Conservation (phyloP, 495 filamentous ascomycete species). For the Aspergillus sclerotiicarbonarius region DNA sequence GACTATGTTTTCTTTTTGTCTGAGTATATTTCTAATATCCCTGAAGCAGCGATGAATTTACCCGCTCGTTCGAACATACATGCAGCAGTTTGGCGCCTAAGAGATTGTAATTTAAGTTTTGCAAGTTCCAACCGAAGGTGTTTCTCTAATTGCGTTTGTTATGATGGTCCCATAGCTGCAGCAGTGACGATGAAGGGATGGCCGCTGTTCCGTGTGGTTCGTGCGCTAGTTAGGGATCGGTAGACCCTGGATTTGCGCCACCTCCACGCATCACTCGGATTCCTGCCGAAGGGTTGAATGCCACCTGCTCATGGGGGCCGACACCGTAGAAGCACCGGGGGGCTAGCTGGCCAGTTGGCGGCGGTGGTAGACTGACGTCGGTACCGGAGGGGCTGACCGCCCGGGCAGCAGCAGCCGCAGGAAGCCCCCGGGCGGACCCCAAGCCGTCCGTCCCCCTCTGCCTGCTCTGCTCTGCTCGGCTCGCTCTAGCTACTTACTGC, state of each 20-base stretch:
- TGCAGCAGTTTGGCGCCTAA: conserved; percentile 10
- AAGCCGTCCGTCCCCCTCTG: background rate
- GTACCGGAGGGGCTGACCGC: conserved; percentile 9
- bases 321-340: background rate
- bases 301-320: background rate
- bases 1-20: conserved; percentile 43
- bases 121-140: background rate
- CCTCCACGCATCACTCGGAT: no score
- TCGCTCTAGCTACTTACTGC: background rate
- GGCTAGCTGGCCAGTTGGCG: background rate
- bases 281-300: no score
- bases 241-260: no score
- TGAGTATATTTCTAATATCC: conserved; percentile 52
- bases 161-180: no score
- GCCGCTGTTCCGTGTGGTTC: no score
- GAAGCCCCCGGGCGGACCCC: conserved; percentile 6
- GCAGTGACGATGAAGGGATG: no score
- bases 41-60: conserved; percentile 45
- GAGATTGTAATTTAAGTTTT: conserved; percentile 2
- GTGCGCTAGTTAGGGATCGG: no score
- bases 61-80: conserved; percentile 32
- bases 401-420: conserved; percentile 11
- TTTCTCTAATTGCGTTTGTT: background rate
- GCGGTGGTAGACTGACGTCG: background rate
- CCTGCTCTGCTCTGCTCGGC: background rate